These are phyloP conservation scores for Santalum album DNA, from an alignment of 164 flowering plant genomes.

Conservation along the genomic window DNA sequence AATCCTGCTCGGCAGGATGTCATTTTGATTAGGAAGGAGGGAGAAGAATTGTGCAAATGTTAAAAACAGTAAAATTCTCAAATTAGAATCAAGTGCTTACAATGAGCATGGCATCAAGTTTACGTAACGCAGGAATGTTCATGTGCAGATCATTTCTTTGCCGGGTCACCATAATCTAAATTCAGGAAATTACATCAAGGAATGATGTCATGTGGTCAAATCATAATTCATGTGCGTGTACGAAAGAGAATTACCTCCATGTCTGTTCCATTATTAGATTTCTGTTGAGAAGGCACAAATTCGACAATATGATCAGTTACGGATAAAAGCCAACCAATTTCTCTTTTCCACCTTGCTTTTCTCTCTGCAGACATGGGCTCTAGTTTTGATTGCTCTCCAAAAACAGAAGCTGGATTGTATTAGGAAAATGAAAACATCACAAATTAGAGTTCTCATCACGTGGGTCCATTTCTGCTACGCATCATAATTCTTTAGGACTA, in stretches of 20 bases:
- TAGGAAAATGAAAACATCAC: no score
- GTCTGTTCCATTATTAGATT: slow-evolving; percentile 48
- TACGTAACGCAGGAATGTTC: slow-evolving; percentile 82
- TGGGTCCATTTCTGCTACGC: no score
- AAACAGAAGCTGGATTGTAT: slow-evolving; percentile 64
- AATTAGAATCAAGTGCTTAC: slow-evolving; percentile 21
- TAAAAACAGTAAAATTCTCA: not conserved
- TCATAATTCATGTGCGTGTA: not conserved
- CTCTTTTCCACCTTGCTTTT: slow-evolving; percentile 74
- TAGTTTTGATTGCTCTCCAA: slow-evolving; percentile 66
- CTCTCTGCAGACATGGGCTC: slow-evolving; percentile 77
- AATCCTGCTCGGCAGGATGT: slow-evolving; percentile 23
- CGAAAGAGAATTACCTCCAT: slow-evolving; percentile 54
- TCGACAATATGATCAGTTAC: slow-evolving; percentile 92
- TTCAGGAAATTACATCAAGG: not conserved
- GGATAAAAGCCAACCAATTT: slow-evolving; percentile 83
- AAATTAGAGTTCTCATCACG: no score
- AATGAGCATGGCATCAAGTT: slow-evolving; percentile 84
- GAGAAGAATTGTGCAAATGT: no score
- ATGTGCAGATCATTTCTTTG: slow-evolving; percentile 76
- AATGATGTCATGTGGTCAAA: no score
- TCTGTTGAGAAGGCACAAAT: slow-evolving; percentile 77
- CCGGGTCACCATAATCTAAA: slow-evolving; percentile 79
- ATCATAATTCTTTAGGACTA: no score
- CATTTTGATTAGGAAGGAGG: no score